A percentile compares a stretch with the other conserved stretches of the same genome.
These are phyloP conservation scores for Boletus semigastroideus DNA, from an alignment of 1,284 basidiomycete genomes.

Conservation along the genomic window DNA sequence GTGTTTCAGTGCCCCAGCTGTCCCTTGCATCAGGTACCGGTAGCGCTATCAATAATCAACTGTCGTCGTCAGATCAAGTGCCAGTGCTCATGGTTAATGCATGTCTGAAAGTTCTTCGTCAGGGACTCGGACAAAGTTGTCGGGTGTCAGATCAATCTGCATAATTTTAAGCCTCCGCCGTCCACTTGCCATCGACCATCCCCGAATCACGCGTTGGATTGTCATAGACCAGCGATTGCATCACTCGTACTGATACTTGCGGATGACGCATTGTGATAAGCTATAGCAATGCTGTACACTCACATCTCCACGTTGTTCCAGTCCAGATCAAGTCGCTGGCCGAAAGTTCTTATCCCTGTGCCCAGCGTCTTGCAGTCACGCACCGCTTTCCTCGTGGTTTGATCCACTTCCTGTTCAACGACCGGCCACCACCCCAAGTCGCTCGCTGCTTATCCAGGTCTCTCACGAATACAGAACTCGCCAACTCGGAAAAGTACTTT, in stretches of 20 bases:
- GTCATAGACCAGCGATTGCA: slow-evolving; percentile 6
- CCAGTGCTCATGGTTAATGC: neutral
- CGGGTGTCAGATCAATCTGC: slow-evolving; percentile 1
- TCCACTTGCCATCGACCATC: slow-evolving; percentile 1
- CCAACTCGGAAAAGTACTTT: neutral
- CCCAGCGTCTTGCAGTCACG: slow-evolving; percentile 2
- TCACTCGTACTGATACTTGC: slow-evolving; percentile 8
- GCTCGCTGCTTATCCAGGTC: neutral
- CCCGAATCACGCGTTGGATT: neutral
- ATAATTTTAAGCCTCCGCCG: neutral
- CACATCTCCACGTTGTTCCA: slow-evolving; percentile 12
- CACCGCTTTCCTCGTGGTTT: slow-evolving; percentile 11
- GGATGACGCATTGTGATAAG: slow-evolving; percentile 11
- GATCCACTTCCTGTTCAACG: slow-evolving; percentile 6
- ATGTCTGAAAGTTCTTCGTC: neutral
- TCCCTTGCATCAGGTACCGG: neutral
- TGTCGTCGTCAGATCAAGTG: neutral
- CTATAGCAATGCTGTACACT: slow-evolving; percentile 14
- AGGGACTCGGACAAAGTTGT: neutral
- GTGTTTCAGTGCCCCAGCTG: neutral
- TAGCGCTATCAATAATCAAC: neutral
- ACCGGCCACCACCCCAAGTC: neutral
- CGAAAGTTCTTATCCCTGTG: slow-evolving; percentile 1
- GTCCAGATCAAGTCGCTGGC: slow-evolving; percentile 12
- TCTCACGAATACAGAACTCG: slow-evolving; percentile 8